A percentile compares a stretch with the other conserved stretches of the same genome.
phyloP scores from a whole-genome alignment of 1,139 yeast genomes.

The Magnusiomyces suaveolens region DNA sequence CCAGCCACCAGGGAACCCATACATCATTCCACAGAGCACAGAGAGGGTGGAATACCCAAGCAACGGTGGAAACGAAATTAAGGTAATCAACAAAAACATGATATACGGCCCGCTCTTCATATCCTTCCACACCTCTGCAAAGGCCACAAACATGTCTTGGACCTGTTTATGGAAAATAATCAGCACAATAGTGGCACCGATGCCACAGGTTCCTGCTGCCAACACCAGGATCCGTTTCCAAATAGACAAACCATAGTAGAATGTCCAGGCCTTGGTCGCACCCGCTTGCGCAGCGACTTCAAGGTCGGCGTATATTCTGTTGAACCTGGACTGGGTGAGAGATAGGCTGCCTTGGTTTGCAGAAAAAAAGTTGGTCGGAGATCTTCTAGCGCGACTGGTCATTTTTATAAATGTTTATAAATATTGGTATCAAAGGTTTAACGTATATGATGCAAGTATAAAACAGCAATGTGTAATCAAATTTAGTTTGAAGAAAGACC shows the following conservation, averaged over 20 bases:
- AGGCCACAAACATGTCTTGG: slow-evolving; percentile 36
- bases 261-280: slow-evolving; percentile 1
- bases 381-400: too few species aligned
- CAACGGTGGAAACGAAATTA: slow-evolving; percentile 75
- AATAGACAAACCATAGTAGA: slow-evolving; percentile 12
- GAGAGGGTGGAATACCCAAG: slow-evolving; percentile 70
- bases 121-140: slow-evolving; percentile 42
- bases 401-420: too few species aligned
- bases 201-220: slow-evolving; percentile 7
- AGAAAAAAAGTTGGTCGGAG: too few species aligned
- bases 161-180: slow-evolving; percentile 43
- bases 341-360: too few species aligned
- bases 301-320: too few species aligned
- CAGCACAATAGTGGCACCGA: slow-evolving; percentile 20
- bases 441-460: too few species aligned
- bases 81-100: slow-evolving; percentile 42
- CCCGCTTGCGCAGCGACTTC: too few species aligned
- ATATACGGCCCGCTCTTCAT: slow-evolving; percentile 44
- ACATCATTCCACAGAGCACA: slow-evolving; percentile 71
- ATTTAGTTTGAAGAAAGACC: too few species aligned
- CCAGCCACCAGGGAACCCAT: slow-evolving; percentile 80
- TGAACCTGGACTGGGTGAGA: too few species aligned
- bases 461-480: too few species aligned
- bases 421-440: too few species aligned
- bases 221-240: slow-evolving; percentile 12